Base-by-base conservation (phyloP, 352 stramenopile genomes). In the Pythium dissotocum region DNA sequence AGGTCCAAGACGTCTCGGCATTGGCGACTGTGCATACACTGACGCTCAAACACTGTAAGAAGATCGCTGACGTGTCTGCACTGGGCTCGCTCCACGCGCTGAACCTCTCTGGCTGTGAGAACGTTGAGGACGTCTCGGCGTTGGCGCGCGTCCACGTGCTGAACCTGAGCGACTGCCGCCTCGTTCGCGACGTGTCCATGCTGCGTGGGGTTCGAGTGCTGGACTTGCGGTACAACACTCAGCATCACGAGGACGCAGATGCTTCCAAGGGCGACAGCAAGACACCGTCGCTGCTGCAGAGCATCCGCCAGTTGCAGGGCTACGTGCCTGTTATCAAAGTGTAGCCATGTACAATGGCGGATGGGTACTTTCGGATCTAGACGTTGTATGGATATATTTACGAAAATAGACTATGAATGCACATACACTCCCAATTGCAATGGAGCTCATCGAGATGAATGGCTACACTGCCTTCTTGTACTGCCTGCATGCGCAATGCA, bases 151-250 rank as follows among this genome's bases (percentile, higher is more conserved):
- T 89, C 35, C 78, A 87, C 55, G 73, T 84, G 48, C 75, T 90
- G 63, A 91, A 88, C 42, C 51, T 91, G 21, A 88, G 79, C 58
- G 75, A 89, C 68, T 91, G 83, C 67, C 67, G 60, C 8, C 75
- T 75, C 35, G 57, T 91, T 7, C 73, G 60, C 4, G 75, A 89
- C 58, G 70, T 90, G 14, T 71, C 70, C 8, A 85, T 83, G 79
- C 79, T 91, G n/a, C 76, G 66, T 0, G 70, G 78, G 24, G 83
- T 91, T 14, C 78, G 83, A 4, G 76, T 83, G 38, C 60, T 91
- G 18, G 78, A 89, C 63, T 59, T 93, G 36, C 81, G 83, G 42
- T 89, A 84, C 73, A 91, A 89, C 68, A 71, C 65, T 24, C 24
- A 71, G 32, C 12, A 36, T 21, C 40, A 62, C 14, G 55, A 64